Conservation (phyloP, 139 green algal genomes). For the Spirogloea muscicola region DNA sequence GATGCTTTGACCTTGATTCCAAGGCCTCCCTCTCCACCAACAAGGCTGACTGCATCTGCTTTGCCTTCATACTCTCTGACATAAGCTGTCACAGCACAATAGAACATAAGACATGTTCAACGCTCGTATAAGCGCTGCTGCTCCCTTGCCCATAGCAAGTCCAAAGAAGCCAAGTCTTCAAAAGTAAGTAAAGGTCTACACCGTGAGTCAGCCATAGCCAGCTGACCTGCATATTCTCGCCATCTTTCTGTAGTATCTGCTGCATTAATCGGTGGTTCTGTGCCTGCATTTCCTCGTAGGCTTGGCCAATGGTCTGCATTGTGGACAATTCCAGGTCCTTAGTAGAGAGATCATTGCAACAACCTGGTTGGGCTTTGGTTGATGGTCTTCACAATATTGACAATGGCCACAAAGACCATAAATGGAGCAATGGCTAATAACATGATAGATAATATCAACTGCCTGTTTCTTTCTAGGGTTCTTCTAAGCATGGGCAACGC, state of each 20-base stretch:
- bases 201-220: conserved; percentile 56
- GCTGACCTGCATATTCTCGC: conserved; percentile 52
- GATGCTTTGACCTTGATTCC: conserved; percentile 23
- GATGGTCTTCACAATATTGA: too few relatives aligned
- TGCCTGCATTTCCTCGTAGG: conserved; percentile 72
- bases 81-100: conserved; percentile 11
- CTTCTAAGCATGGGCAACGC: too few relatives aligned
- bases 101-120: too few relatives aligned
- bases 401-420: too few relatives aligned
- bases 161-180: conserved; percentile 20
- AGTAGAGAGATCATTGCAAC: too few relatives aligned
- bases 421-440: too few relatives aligned
- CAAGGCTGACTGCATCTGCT: conserved; percentile 38
- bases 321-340: too few relatives aligned
- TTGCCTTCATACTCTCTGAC: conserved; percentile 49
- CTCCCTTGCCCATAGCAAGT: too few relatives aligned
- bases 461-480: too few relatives aligned
- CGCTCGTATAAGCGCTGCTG: too few relatives aligned
- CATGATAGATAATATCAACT: too few relatives aligned
- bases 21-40: conserved; percentile 33
- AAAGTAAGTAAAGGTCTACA: conserved; percentile 31
- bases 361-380: too few relatives aligned
- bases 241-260: conserved; percentile 66
- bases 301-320: conserved; percentile 53
- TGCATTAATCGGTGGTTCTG: conserved; percentile 72